Conservation (phyloP, 257 asterid genomes). For the Datura wrightii region DNA sequence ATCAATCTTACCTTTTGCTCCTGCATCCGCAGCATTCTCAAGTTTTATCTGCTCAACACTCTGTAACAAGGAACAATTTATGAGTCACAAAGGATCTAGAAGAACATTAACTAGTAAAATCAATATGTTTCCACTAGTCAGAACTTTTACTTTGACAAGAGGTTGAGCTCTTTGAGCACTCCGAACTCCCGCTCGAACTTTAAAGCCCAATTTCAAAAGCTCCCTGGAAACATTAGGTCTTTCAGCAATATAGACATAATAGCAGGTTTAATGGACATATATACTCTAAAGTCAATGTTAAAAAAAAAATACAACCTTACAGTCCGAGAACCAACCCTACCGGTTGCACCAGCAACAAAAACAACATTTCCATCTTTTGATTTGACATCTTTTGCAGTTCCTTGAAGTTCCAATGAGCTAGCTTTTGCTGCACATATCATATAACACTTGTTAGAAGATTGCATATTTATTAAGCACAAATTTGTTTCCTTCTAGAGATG, state of each 20-base stretch:
- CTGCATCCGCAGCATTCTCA: constrained; percentile 52
- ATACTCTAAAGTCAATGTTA: constrained; percentile 23
- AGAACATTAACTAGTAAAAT: neutral
- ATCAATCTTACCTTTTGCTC: constrained; percentile 66
- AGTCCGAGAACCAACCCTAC: constrained; percentile 93
- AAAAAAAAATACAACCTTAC: constrained; percentile 63
- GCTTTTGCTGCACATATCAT: constrained; percentile 51
- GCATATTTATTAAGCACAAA: neutral
- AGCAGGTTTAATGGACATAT: neutral
- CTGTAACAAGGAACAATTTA: constrained; percentile 51
- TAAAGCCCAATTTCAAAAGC: constrained; percentile 81
- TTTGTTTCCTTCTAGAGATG: constrained; percentile 25
- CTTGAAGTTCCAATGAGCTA: constrained; percentile 57
- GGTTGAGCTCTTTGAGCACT: constrained; percentile 80
- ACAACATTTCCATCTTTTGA: constrained; percentile 68
- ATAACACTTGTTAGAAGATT: neutral
- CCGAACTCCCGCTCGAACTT: constrained; percentile 89
- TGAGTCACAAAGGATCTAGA: constrained; percentile 19
- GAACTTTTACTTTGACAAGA: constrained; percentile 71
- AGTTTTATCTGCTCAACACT: constrained; percentile 72
- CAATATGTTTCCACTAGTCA: constrained; percentile 17
- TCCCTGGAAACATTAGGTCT: constrained; percentile 63
- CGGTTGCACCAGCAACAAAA: constrained; percentile 97
- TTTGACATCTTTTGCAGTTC: constrained; percentile 45
- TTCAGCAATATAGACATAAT: constrained; percentile 31